Base-by-base conservation (phyloP, 2,329 filamentous ascomycete species). In the Dothistroma septosporum region DNA sequence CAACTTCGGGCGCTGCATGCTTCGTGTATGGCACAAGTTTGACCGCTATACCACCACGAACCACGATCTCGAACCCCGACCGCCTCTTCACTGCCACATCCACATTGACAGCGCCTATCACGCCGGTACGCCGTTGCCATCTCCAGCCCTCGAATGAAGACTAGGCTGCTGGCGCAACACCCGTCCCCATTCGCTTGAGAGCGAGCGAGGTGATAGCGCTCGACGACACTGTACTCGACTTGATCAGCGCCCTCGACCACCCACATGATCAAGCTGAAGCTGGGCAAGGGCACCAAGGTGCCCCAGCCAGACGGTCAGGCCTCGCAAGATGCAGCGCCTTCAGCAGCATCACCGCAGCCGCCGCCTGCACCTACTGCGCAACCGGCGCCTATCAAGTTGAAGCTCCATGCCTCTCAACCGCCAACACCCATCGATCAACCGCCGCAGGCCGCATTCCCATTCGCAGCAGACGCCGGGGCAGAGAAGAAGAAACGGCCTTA, bases 401-500 rank as follows among this genome's bases (percentile, higher is more conserved):
- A 70, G 62, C 57, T 71, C 53, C 70, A 64, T 44, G 48, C 65
- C 47, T 70, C 69, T 21, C 65, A 69, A 55, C 67, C 67, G 22
- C 66, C 68, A 16, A 68, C 64, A 6, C 66, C 66, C n/a, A 58
- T 62, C 54, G 61, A 66, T 33, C 54, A 32, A 69, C 71, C 46
- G 60, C 70, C 0, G 64, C 70, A 22, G 58, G 66, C 24, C 56
- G 62, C n/a, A 50, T 68, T 54, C 67, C 69, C 21, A 61, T 65
- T 47, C 16, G 57, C 55, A 14, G 44, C 55, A 12, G 35, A 55
- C 19, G 32, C 52, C 28, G 41, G 52, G 0, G 53, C 46, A 11
- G 61, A 62, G 63, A 73, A 72, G 62, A 70, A 69, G 55, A 78
- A 79, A 71, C 76, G 76, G 59, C 74, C 77, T 54, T 77, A 78